A percentile compares a stretch with the other conserved stretches of the same genome.
These are phyloP conservation scores for Gamarada debralockiae DNA, from an alignment of 495 filamentous ascomycete species.

Conservation along the genomic window DNA sequence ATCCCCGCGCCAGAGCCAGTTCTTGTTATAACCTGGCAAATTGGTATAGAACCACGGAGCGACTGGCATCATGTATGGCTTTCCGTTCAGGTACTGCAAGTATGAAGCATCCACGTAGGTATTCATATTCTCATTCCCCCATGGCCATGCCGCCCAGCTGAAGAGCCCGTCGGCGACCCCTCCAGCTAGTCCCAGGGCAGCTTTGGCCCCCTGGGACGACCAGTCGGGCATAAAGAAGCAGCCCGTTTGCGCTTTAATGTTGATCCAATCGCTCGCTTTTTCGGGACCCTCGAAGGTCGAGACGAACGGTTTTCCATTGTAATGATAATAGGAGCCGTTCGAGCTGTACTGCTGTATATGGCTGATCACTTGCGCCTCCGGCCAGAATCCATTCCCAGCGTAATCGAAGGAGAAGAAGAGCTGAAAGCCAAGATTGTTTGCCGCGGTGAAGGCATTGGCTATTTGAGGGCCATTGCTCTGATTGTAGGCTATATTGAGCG, in stretches of 20 bases:
- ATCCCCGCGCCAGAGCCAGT: slow-evolving; percentile 42
- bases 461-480: slow-evolving; percentile 36
- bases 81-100: slow-evolving; percentile 34
- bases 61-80: slow-evolving; percentile 79
- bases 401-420: slow-evolving; percentile 56
- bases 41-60: slow-evolving; percentile 72
- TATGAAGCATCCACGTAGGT: slow-evolving; percentile 13
- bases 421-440: slow-evolving; percentile 43
- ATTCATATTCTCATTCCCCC: slow-evolving; percentile 8
- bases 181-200: background rate
- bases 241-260: slow-evolving; percentile 25
- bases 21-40: slow-evolving; percentile 54
- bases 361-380: slow-evolving; percentile 35
- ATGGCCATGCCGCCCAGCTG: slow-evolving; percentile 18
- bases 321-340: slow-evolving; percentile 38
- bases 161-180: slow-evolving; percentile 18
- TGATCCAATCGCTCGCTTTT: slow-evolving; percentile 26
- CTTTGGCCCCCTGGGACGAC: slow-evolving; percentile 17
- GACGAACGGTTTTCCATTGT: slow-evolving; percentile 43
- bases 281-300: slow-evolving; percentile 57
- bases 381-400: slow-evolving; percentile 41
- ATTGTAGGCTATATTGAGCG: slow-evolving; percentile 47
- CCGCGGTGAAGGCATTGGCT: slow-evolving; percentile 40
- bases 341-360: slow-evolving; percentile 36
- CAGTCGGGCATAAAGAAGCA: slow-evolving; percentile 34